Evolutionary conservation across 2,329 filamentous ascomycete species (phyloP), one percentile per base, ranked within the genome.

Genomic region (Coniochaeta hoffmannii): DNA sequence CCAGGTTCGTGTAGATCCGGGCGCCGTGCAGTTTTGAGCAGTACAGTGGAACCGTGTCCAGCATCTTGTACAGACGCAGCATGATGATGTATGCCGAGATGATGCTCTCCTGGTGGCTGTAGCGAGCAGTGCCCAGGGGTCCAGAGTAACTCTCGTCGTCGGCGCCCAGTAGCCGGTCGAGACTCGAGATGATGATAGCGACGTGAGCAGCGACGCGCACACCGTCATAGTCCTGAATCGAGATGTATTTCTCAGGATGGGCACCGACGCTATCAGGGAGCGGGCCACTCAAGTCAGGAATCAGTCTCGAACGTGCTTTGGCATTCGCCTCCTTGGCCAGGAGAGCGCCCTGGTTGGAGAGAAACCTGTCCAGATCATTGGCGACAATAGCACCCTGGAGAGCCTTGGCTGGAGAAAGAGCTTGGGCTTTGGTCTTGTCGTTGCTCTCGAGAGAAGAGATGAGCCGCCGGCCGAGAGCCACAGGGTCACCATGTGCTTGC

Each of bases 21-120:
- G 82, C 75, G 7, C 77, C 73, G 10, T 82, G 78, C 12, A 99
- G 76, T 63, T 90, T 86, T 9, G 90, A 90, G 59, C 89, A 92
- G 69, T 99, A 99, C 1, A 96, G 75, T 0, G 94, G 92, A 55
- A 96, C 88, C 41, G 94, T 73, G 59, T 93, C 86, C 57, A 88
- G 83, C 55, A 94, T 82, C 32, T 85, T 83, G 15, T 83, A 82
- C 50, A 87, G 78, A 44, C 89, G 84, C 35, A 99, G 73, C 58
- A 88, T 86, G 63, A 88, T 88, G 55, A 95, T 87, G 67, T 97
- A 97, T 4, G 83, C 86, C 1, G 88, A 84, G 53, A 97, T 76
- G 50, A 93, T 83, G 64, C 89, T 90, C 64, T 96, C 88, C 60
- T 86, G 80, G 38, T 66, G 63, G 12, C 56, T 64, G 32, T 66